Base-by-base conservation (phyloP, 148 eudicot species). In the Vaccinium macrocarpon region DNA sequence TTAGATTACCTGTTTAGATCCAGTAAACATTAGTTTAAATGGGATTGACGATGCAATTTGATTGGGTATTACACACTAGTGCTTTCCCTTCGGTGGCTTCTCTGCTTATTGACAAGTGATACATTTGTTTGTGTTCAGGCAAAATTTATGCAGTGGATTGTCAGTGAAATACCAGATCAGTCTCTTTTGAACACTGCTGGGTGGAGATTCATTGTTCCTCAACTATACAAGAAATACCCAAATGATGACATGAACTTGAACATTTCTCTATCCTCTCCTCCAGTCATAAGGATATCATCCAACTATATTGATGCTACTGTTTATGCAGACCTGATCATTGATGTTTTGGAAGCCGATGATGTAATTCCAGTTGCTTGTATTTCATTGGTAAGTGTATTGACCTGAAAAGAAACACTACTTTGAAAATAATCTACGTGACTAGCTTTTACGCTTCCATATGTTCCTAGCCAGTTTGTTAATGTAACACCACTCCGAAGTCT, bases 121-220 rank as follows among this genome's bases (percentile, higher is more conserved):
- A 53, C 29, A 77, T 38, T 52, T 71, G 12, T 27, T 32, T 78
- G 3, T 57, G 51, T 52, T 82, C 88, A 94, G 97, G 94, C 92
- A 52, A 89, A 90, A 85, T 90, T 87, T 81, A 86, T 94, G 93
- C 90, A 91, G 80, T 92, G 93, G 95, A 91, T 90, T 73, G 90
- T 94, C 77, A 94, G 92, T 86, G 88, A 90, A 84, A 82, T 91
- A 82, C 97, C 95, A 27, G 92, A 94, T 72, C 97, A 90, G 88
- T 87, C 90, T 81, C 93, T 92, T 82, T 80, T 94, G 70, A 94
- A 94, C 90, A 94, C 97, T 83, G 92, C 86, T 71, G 95, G 97
- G 76, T 92, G 97, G 97, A 88, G 97, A 90, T 94, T 92, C 84
- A 91, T 94, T 72, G 85, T 94, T 78, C 97, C 97, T 78, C 95